These are phyloP conservation scores for Daldinia childiae DNA, from an alignment of 495 filamentous ascomycete species.

Conservation along the genomic window DNA sequence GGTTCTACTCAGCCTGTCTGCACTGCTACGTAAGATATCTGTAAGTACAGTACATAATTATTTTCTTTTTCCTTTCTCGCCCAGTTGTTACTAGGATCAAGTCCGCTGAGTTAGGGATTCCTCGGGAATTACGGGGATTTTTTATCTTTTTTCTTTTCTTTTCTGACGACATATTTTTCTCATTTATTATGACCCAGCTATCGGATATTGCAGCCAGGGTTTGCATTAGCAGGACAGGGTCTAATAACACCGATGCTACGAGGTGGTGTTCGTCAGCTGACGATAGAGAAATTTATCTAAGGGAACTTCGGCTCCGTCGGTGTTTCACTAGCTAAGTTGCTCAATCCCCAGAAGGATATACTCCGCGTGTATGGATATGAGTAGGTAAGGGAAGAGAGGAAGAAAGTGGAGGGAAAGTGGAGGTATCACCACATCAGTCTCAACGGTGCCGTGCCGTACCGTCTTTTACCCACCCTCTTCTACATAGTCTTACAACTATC, in stretches of 20 bases:
- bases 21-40: conserved; percentile 17
- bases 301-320: conserved; percentile 29
- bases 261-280: conserved; percentile 41
- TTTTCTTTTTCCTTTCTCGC: conserved; percentile 3
- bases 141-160: conserved; percentile 8
- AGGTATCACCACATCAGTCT: conserved; percentile 34
- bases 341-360: conserved; percentile 26
- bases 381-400: neutral
- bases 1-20: conserved; percentile 37
- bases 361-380: conserved; percentile 14
- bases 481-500: conserved; percentile 32
- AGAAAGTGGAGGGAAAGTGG: neutral
- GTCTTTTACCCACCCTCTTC: conserved; percentile 18
- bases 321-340: conserved; percentile 22
- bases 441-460: conserved; percentile 40
- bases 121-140: conserved; percentile 33
- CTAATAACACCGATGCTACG: conserved; percentile 28
- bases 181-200: conserved; percentile 13
- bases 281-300: conserved; percentile 26
- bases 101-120: conserved; percentile 13
- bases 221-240: conserved; percentile 23
- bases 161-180: conserved; percentile 16
- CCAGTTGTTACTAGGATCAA: conserved; percentile 11
- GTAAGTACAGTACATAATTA: conserved; percentile 35
- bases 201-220: conserved; percentile 26